Base-by-base conservation (phyloP, 768 basidiomycete species). In the Lactifluus rugatus region DNA sequence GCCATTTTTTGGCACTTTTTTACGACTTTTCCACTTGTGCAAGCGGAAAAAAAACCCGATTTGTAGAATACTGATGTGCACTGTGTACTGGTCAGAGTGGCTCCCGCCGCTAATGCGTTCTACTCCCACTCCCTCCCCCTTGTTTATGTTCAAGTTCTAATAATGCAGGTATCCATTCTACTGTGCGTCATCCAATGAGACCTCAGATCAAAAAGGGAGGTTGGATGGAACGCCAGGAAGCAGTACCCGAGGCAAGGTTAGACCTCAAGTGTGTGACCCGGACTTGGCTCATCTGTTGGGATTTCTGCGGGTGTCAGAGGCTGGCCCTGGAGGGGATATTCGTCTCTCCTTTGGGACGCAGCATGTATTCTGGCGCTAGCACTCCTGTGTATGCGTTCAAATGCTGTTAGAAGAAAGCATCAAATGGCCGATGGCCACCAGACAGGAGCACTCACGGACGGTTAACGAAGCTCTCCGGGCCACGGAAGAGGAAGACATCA, bases 401-500 rank as follows among this genome's bases (percentile, higher is more conserved):
- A 37, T 13, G 13, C 31, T 23, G 19, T 41, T 26, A 26, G 11
- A 34, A n/a, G 37, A 16, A n/a, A 17, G 39, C 10, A 19, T 4
- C 45, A 31, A 25, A 36, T 19, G 11, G 14, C 32, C 7, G 5
- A 31, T 2, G 6, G 11, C 0, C 5, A 7, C 17, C 5, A 17
- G 45, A 7, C 8, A 25, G 25, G n/a, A 21, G 36, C 39, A 70
- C 77, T 63, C 57, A 83, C 83, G 78, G 78, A 62, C 69, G 73
- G 65, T 83, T 83, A 52, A 84, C 56, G 32, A 80, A 66, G 50
- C 75, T 78, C 56, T 85, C 82, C 1, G 74, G 62, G 17, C 82
- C 84, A 4, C 74, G 75, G 68, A 77, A 85, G 51, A 87, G 54
- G 62, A 84, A 72, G 3, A 73, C 42, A 63, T 88, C 85, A 61